These are phyloP conservation scores for Quercus suber DNA, from an alignment of 306 rosid genomes.

Conservation along the genomic window DNA sequence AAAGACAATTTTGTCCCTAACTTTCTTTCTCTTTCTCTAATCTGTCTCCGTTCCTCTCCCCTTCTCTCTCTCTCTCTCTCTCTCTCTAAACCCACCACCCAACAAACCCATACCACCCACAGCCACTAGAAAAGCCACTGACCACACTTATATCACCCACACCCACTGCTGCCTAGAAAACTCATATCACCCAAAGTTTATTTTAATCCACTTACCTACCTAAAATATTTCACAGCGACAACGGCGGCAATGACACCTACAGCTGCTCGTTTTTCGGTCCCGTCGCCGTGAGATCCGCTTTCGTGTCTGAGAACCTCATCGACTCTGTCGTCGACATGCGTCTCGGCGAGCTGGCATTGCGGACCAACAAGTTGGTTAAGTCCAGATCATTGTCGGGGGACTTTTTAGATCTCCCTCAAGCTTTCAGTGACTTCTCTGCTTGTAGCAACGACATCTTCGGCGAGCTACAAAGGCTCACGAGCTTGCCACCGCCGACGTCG, in stretches of 20 bases:
- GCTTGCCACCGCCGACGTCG: not conserved
- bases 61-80: too few species aligned
- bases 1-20: too few species aligned
- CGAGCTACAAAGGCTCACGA: slow-evolving; percentile 81
- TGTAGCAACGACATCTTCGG: slow-evolving; percentile 92
- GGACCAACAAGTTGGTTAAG: slow-evolving; percentile 36
- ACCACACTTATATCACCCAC: too few species aligned
- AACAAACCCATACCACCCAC: too few species aligned
- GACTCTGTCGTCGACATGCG: slow-evolving; percentile 84
- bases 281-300: slow-evolving; percentile 44
- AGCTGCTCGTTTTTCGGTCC: slow-evolving; percentile 25
- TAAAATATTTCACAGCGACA: slow-evolving; percentile 37
- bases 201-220: slow-evolving; percentile 1
- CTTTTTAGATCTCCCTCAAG: slow-evolving; percentile 68
- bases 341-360: slow-evolving; percentile 77
- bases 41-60: too few species aligned
- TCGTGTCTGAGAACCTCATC: slow-evolving; percentile 59
- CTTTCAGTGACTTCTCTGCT: slow-evolving; percentile 82
- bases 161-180: too few species aligned
- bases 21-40: too few species aligned
- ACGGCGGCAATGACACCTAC: not conserved
- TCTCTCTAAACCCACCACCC: too few species aligned
- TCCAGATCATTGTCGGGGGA: slow-evolving; percentile 53
- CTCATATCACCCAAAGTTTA: too few species aligned
- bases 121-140: too few species aligned